A percentile compares a stretch with the other conserved stretches of the same genome.
phyloP scores from a whole-genome alignment of 2,329 filamentous ascomycete species.

The Emergomyces africanus region DNA sequence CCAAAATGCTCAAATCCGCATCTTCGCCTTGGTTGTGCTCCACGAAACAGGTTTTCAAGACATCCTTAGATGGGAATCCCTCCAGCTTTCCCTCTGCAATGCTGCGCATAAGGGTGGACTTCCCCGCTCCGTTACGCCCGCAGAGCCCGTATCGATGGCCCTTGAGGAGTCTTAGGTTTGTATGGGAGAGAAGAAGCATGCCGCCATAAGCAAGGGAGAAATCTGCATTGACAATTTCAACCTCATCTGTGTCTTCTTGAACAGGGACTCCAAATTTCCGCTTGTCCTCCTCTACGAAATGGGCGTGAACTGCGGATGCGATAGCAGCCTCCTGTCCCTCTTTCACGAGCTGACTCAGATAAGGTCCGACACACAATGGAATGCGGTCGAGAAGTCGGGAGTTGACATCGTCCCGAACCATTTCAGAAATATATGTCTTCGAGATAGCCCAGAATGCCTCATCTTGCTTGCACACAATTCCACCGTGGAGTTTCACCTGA shows the following conservation, averaged over 20 bases:
- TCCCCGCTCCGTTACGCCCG: constrained; percentile 92
- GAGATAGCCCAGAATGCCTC: constrained; percentile 50
- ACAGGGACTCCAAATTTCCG: constrained; percentile 74
- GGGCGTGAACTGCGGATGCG: constrained; percentile 59
- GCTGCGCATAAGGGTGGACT: constrained; percentile 97
- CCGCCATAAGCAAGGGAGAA: constrained; percentile 97
- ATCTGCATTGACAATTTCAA: constrained; percentile 93
- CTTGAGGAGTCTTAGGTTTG: constrained; percentile 86
- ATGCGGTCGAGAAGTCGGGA: constrained; percentile 67
- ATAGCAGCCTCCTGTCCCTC: constrained; percentile 51
- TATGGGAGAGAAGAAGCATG: constrained; percentile 93
- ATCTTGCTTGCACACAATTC: constrained; percentile 50
- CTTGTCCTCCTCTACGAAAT: constrained; percentile 72
- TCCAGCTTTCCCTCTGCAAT: constrained; percentile 94
- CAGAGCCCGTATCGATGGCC: constrained; percentile 96
- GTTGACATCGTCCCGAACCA: constrained; percentile 82
- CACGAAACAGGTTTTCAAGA: constrained; percentile 91
- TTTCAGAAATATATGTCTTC: constrained; percentile 63
- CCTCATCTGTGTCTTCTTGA: constrained; percentile 81
- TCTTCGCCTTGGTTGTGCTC: constrained; percentile 99
- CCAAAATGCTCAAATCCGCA: constrained; percentile 87
- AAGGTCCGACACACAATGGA: constrained; percentile 54
- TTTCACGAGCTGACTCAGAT: constrained; percentile 58
- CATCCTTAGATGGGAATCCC: constrained; percentile 85
- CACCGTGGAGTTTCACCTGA: constrained; percentile 58